A percentile compares a stretch with the other conserved stretches of the same genome.
Conservation (phyloP, 1,139 yeast species). For the Protomyces macrosporus region DNA sequence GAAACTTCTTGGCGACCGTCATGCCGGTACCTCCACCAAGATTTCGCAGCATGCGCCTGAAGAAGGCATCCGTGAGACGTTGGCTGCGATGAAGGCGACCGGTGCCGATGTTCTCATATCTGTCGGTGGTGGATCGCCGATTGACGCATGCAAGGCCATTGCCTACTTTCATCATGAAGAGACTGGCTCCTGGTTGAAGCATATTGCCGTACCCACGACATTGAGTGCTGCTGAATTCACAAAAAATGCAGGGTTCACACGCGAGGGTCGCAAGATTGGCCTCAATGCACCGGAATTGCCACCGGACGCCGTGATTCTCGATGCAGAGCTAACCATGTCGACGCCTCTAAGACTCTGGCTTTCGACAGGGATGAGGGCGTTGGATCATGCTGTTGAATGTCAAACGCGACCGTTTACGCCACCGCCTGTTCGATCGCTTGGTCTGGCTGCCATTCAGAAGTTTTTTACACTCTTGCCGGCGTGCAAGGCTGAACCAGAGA, state of each 20-base stretch:
- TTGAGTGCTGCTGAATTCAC: conserved; percentile 30
- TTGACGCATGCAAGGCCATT: conserved; percentile 23
- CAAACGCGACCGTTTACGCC: conserved; percentile 23
- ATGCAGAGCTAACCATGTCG: conserved; percentile 19
- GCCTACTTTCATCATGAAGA: conserved; percentile 5
- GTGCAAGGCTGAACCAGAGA: conserved; percentile 17
- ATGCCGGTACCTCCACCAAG: conserved; percentile 19
- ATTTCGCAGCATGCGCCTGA: conserved; percentile 25
- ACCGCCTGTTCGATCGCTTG: conserved; percentile 24
- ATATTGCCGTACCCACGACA: conserved; percentile 29
- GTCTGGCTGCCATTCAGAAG: conserved; percentile 19
- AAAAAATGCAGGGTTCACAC: conserved; percentile 26
- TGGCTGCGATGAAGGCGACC: conserved; percentile 29
- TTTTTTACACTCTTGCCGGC: conserved; percentile 25
- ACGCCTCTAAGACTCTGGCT: conserved; percentile 26
- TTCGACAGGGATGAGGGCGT: conserved; percentile 28
- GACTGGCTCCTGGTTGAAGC: conserved; percentile 7
- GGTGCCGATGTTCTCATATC: conserved; percentile 29
- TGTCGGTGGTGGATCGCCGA: conserved; percentile 27
- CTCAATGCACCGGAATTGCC: conserved; percentile 6
- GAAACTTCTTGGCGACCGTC: conserved; percentile 6
- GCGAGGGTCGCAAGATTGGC: conserved; percentile 24
- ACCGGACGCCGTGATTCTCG: conserved; percentile 27
- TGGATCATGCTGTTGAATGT: conserved; percentile 27
- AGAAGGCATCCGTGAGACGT: conserved; percentile 9